A percentile compares a stretch with the other conserved stretches of the same genome.
Evolutionary conservation across 805 yeast genomes (phyloP).

Genomic region (Yarrowia sp.): DNA sequence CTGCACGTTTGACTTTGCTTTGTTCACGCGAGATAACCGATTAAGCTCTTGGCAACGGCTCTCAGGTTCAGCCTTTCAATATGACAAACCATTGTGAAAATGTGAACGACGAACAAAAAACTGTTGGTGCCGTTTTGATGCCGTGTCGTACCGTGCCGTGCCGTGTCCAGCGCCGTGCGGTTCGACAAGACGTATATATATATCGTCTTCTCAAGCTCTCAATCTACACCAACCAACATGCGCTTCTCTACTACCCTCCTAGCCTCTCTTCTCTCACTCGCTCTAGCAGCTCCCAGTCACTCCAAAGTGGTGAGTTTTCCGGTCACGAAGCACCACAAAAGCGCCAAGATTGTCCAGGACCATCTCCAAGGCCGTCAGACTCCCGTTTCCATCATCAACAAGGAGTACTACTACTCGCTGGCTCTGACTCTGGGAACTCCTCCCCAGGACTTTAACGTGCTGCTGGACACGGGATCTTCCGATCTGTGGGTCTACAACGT

Average conservation of each 20-base stretch:
- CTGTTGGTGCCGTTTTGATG: no score
- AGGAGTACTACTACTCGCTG: slow-evolving; percentile 27
- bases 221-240: neutral
- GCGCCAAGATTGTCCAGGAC: neutral
- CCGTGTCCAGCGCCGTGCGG: no score
- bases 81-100: no score
- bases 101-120: no score
- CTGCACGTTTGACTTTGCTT: neutral
- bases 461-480: slow-evolving; percentile 68
- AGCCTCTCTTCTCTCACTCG: neutral
- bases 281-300: neutral
- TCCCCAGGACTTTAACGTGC: slow-evolving; percentile 48
- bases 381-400: neutral
- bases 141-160: no score
- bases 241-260: neutral
- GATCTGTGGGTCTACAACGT: slow-evolving; percentile 57
- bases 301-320: neutral
- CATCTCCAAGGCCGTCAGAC: neutral
- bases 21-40: no score
- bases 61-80: no score
- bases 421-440: slow-evolving; percentile 53
- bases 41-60: neutral
- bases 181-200: no score
- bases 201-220: no score
- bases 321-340: slow-evolving; percentile 1